Conservation (phyloP, 208 protist genomes). For the Leishmania martiniquensis region DNA sequence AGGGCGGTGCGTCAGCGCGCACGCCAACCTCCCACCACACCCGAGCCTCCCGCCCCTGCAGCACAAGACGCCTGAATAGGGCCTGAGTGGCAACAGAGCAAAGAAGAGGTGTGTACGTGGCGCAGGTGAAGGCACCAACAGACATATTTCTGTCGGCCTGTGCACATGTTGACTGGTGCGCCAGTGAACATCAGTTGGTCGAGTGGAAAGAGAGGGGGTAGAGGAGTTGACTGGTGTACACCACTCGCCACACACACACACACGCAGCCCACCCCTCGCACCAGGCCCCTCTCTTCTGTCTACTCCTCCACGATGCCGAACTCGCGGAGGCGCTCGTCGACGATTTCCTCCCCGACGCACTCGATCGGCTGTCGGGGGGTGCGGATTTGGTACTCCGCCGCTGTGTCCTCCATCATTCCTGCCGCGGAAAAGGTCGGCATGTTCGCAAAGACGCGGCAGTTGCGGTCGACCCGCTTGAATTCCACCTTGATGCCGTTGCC, state of each 20-base stretch:
- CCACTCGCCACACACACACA: neutral
- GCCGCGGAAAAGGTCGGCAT: conserved; percentile 66
- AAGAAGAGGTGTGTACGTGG: too few relatives aligned
- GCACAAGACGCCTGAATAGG: too few relatives aligned
- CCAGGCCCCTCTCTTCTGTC: neutral
- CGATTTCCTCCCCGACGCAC: conserved; percentile 49
- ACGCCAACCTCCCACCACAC: too few relatives aligned
- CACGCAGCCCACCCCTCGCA: neutral
- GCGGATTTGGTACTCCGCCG: conserved; percentile 77
- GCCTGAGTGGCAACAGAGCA: too few relatives aligned
- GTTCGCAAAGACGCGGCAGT: conserved; percentile 78
- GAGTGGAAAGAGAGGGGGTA: too few relatives aligned
- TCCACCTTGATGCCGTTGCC: conserved; percentile 76
- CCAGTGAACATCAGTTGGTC: too few relatives aligned
- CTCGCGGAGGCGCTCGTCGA: conserved; percentile 71
- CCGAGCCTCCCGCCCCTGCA: too few relatives aligned
- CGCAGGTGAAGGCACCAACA: too few relatives aligned
- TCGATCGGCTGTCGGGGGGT: conserved; percentile 67
- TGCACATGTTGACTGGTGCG: too few relatives aligned
- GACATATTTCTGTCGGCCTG: too few relatives aligned
- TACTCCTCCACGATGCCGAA: conserved; percentile 61
- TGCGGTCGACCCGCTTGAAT: conserved; percentile 63
- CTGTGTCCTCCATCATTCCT: conserved; percentile 53
- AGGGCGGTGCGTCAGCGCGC: too few relatives aligned
- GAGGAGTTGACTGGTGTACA: neutral